A percentile compares a stretch with the other conserved stretches of the same genome.
phyloP scores from a whole-genome alignment of 2,329 filamentous ascomycete species.

The Arthrobotrys sinensis region DNA sequence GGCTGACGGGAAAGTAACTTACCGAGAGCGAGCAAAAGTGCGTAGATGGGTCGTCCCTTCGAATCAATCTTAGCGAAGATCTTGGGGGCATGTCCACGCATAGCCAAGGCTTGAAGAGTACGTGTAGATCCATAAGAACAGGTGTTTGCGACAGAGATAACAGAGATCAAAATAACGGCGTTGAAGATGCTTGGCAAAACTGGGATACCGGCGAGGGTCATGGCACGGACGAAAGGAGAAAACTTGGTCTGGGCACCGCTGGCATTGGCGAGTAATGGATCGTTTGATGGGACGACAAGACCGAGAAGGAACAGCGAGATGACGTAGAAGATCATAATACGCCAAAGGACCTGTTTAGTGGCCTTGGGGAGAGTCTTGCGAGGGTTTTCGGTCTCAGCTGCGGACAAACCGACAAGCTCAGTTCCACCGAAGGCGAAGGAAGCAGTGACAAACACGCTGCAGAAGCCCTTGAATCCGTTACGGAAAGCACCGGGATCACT shows the following conservation, averaged over 20 bases:
- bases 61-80: constrained; percentile 70
- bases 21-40: constrained; percentile 68
- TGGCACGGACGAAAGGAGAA: constrained; percentile 72
- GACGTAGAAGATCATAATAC: constrained; percentile 70
- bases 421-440: constrained; percentile 77
- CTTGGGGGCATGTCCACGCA: constrained; percentile 69
- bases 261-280: constrained; percentile 64
- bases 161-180: constrained; percentile 71
- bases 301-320: constrained; percentile 69
- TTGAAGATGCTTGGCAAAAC: constrained; percentile 73
- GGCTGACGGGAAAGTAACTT: constrained; percentile 64
- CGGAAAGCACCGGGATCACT: constrained; percentile 72
- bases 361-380: constrained; percentile 70
- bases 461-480: constrained; percentile 77
- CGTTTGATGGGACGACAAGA: constrained; percentile 67
- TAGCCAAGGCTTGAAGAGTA: constrained; percentile 73
- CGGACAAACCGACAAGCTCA: constrained; percentile 75
- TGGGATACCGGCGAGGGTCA: constrained; percentile 71
- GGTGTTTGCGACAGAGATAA: constrained; percentile 72
- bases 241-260: constrained; percentile 65
- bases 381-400: constrained; percentile 74
- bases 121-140: constrained; percentile 73
- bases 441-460: constrained; percentile 76
- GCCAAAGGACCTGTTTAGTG: constrained; percentile 70
- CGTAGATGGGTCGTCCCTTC: constrained; percentile 68